Evolutionary conservation across 345 rosid species (phyloP).

Genomic region (Salix dunnii): DNA sequence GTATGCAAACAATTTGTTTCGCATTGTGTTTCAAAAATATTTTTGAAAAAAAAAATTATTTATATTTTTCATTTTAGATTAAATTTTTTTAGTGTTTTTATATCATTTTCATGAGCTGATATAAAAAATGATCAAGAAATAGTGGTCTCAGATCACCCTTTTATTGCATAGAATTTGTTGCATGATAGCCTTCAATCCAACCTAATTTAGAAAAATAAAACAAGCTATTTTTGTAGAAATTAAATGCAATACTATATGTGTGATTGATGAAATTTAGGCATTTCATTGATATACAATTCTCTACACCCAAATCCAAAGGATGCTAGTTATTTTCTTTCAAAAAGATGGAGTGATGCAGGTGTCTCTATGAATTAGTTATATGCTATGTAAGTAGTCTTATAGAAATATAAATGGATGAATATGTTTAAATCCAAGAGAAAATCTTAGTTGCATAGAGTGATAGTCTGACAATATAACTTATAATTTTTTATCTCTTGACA

Average conservation of each 20-base stretch:
- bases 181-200: not conserved
- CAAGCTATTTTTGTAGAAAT: not conserved
- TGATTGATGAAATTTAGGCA: not conserved
- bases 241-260: not conserved
- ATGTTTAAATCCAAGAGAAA: no score
- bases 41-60: not conserved
- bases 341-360: not conserved
- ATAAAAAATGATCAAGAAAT: not conserved
- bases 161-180: not conserved
- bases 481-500: no score
- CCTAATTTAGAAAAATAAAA: not conserved
- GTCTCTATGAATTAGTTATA: no score
- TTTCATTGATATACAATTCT: not conserved
- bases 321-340: slow-evolving; percentile 16
- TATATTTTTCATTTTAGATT: no score
- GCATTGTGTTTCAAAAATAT: not conserved
- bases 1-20: no score
- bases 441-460: no score
- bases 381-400: no score
- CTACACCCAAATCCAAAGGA: not conserved
- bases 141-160: not conserved
- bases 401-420: no score
- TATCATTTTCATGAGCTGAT: rapidly evolving
- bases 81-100: no score
- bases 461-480: no score